Evolutionary conservation across 2,329 filamentous ascomycete genomes (phyloP), one percentile per base, ranked within the genome.

Genomic region (Aspergillus fijiensis): DNA sequence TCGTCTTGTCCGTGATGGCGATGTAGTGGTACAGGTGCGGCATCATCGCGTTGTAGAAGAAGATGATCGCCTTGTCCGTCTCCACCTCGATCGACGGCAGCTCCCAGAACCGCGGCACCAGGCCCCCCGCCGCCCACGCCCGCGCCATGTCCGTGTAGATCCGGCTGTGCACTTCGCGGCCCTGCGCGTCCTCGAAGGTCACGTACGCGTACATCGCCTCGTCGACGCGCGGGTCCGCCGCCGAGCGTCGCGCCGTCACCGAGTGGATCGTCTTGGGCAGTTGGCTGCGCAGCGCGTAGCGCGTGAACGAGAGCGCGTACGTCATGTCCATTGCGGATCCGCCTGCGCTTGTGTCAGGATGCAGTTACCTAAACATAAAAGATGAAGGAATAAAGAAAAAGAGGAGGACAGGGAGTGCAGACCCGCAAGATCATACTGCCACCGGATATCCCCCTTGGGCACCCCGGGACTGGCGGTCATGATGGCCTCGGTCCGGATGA

Each of bases 381-480:
- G 23, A 23, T 23, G 23, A 23, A 23, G 23, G 23, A 5, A 3
- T n/a, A n/a, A n/a, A n/a, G n/a, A 7, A 4, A 19, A 19, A 19
- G 4, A 19, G 2, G 12, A 12, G 33, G 33, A 0, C 27, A 35
- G 33, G 3, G 39, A 19, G 39, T 7, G 6, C 39, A 7, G 7
- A 45, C 79, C 79, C 7, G 73, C 72, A 0, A 82, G 70, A 2
- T 71, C 69, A 54, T 77, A 81, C n/a, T 73, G 65, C 64, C 76
- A 82, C 5, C 77, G 72, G 59, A 82, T 81, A 63, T 81, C 73
- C 49, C 78, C 74, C 19, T 73, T 66, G 4, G 42, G 79, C 69
- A 2, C 70, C 3, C 55, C 68, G 65, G 52, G 52, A 9, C 21
- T 27, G 12, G 49, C 49, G 9, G 49, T 52, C 49, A 52, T 47